Evolutionary conservation across 169 alveolate genomes (phyloP), one percentile per base, ranked within the genome.

Genomic region (Cryptosporidium viatorum): DNA sequence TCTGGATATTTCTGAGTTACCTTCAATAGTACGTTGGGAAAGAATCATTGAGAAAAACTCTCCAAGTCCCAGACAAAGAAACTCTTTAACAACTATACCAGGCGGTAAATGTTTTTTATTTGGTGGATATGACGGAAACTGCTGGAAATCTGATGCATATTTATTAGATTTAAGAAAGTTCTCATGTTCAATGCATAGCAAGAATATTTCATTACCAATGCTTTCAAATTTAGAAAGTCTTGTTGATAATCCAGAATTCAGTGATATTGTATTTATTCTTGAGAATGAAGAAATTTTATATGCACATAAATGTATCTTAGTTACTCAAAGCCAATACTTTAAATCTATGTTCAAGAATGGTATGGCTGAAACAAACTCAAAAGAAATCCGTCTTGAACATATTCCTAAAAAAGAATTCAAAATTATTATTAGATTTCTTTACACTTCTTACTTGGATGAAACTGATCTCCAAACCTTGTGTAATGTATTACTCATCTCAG

Each of bases 91-190:
- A 29, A 41, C 48, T 9, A 39, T 80, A 16, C 43, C 55, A 9
- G 62, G 43, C 7, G 89, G 89, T 12, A 93, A 93, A 84, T 73
- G 92, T 10, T 84, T 92, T 85, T 70, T 93, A 14, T 93, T 93
- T 68, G 95, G 95, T 18, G 95, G 95, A 7, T 93, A 69, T 70
- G 91, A 93, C 86, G 95, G 95, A 18, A 91, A 92, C 55, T 69
- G 51, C 43, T 89, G 91, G 84, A 86, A 70, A 67, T 85, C 91
- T 80, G 91, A 93, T 68, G 41, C 92, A 37, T 92, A 58, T 62
- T 91, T 92, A 33, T 91, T 86, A 70, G 92, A 93, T 75, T 91
- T 86, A 4, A 59, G 75, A 41, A 50, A 60, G 35, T 50, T 80
- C 35, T 80, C 65, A 3, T 43, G 52, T 33, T 80, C 89, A 26